Percentiles rank a stretch among this genome's conserved stretches.
These are phyloP conservation scores for Lolium rigidum DNA, from an alignment of 176 grass and related monocot species.

Conservation along the genomic window DNA sequence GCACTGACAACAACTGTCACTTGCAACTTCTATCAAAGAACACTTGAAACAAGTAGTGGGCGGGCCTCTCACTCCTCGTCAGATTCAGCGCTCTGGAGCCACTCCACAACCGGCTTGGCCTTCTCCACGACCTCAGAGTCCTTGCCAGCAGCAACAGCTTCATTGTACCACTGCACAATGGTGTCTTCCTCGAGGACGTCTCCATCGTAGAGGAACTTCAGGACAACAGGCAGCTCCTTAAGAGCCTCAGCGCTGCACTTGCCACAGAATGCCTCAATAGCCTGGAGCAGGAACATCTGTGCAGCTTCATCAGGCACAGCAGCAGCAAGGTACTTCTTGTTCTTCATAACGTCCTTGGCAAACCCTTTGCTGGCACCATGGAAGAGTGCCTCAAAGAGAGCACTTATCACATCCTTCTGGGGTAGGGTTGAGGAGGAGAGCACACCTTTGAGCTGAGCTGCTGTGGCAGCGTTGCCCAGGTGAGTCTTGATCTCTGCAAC, in stretches of 20 bases:
- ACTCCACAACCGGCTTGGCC: constrained; percentile 73
- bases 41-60: no score
- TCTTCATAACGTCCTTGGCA: constrained; percentile 56
- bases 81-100: constrained; percentile 78
- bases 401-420: constrained; percentile 63
- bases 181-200: constrained; percentile 83
- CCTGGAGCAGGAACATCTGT: constrained; percentile 56
- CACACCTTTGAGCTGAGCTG: constrained; percentile 39
- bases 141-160: constrained; percentile 54
- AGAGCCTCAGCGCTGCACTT: constrained; percentile 65
- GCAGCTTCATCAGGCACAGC: constrained; percentile 51
- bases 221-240: constrained; percentile 74
- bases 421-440: constrained; percentile 42
- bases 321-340: constrained; percentile 60
- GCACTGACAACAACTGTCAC: no score
- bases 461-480: constrained; percentile 45
- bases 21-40: no score
- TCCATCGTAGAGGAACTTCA: constrained; percentile 75
- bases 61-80: constrained; percentile 57
- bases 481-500: constrained; percentile 50
- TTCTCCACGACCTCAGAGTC: constrained; percentile 56
- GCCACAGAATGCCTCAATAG: constrained; percentile 57
- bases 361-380: constrained; percentile 59
- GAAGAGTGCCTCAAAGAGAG: constrained; percentile 68
- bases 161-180: constrained; percentile 64